phyloP scores from a whole-genome alignment of 148 eudicot species.

The Chenopodium formosanum region DNA sequence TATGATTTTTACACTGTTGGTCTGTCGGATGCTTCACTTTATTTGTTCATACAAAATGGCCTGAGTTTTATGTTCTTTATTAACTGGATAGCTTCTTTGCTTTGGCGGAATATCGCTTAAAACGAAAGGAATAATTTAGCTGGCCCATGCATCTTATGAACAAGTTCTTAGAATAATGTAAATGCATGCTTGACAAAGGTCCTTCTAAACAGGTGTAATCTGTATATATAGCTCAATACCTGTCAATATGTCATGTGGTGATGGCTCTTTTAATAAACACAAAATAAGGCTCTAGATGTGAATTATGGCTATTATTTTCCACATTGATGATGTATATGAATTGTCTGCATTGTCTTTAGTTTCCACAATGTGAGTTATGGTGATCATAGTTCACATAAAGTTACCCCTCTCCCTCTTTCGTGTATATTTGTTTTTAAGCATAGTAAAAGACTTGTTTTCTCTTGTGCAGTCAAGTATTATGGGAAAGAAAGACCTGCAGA shows the following conservation, averaged over 20 bases:
- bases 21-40: neutral
- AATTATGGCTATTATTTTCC: too few species aligned
- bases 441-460: neutral
- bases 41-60: neutral
- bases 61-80: neutral
- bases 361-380: too few species aligned
- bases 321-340: too few species aligned
- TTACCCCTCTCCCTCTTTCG: too few species aligned
- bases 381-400: too few species aligned
- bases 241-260: too few species aligned
- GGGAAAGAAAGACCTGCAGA: constrained; percentile 43
- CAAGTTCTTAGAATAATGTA: too few species aligned
- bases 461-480: constrained; percentile 57
- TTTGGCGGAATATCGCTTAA: neutral
- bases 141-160: too few species aligned
- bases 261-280: too few species aligned
- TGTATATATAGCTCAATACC: neutral
- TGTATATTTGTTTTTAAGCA: neutral
- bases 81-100: neutral
- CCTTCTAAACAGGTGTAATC: neutral
- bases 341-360: too few species aligned
- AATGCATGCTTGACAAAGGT: neutral
- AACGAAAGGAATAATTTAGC: neutral
- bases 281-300: too few species aligned
- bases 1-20: neutral